phyloP scores from a whole-genome alignment of 2,329 filamentous ascomycete species.

The Pseudogymnoascus sp. region DNA sequence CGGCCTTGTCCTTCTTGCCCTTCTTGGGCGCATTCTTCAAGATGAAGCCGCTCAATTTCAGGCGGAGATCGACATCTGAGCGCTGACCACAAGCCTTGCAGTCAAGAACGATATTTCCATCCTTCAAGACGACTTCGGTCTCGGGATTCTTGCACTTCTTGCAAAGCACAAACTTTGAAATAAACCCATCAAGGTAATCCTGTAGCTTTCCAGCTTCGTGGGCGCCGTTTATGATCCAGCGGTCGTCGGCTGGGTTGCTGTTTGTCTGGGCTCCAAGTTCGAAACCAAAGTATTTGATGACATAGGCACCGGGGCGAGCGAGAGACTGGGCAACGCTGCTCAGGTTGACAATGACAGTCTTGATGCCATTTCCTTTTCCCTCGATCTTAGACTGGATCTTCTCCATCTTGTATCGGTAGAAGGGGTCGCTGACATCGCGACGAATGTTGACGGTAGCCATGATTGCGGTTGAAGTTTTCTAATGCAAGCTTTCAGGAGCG shows the following conservation, averaged over 20 bases:
- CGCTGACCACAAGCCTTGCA: constrained; percentile 98
- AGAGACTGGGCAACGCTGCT: constrained; percentile 88
- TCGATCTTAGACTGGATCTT: constrained; percentile 97
- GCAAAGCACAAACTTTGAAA: constrained; percentile 97
- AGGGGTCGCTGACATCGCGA: constrained; percentile 94
- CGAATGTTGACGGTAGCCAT: constrained; percentile 99
- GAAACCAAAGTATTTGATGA: constrained; percentile 99
- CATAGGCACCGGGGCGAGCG: constrained; percentile 82
- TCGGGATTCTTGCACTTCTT: constrained; percentile 99
- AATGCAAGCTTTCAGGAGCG: neutral
- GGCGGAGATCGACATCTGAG: constrained; percentile 80
- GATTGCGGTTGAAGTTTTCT: constrained; percentile 40
- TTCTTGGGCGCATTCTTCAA: constrained; percentile 90
- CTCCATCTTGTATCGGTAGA: constrained; percentile 99
- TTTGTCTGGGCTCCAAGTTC: constrained; percentile 98
- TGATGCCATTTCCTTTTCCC: constrained; percentile 99
- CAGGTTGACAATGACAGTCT: constrained; percentile 95
- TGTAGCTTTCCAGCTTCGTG: constrained; percentile 94
- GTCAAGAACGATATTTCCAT: constrained; percentile 83
- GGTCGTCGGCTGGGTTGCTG: constrained; percentile 91
- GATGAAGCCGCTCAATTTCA: constrained; percentile 96
- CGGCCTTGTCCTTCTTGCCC: constrained; percentile 96
- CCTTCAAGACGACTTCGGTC: constrained; percentile 92
- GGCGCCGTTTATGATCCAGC: constrained; percentile 99
- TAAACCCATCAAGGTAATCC: constrained; percentile 97